Base-by-base conservation (phyloP, 2,329 filamentous ascomycete species). In the Nakataea oryzae region DNA sequence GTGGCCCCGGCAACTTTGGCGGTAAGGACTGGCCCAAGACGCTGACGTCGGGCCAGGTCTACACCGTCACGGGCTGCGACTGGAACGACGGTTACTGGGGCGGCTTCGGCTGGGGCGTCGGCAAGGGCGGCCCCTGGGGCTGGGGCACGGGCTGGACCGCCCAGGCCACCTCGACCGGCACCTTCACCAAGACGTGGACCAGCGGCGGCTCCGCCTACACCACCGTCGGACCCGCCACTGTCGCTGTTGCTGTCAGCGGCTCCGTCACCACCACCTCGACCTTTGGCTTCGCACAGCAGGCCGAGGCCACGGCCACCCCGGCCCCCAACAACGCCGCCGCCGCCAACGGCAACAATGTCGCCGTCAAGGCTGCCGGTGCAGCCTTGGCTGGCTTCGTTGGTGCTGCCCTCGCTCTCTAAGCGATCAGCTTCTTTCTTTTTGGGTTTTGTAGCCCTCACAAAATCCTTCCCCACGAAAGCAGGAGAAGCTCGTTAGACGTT, bases 1-100 rank as follows among this genome's bases (percentile, higher is more conserved):
- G 66, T 13, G 63, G 64, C 13, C 60, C 60, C 21, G 62, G 61
- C 7, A 64, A 62, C 17, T 60, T 62, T 12, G 50, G 26, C 41
- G 47, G 50, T 17, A 34, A n/a, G 21, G 29, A 34, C 24, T 59
- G 63, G 24, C 65, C 65, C 28, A 57, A 60, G 61, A 70, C 71
- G 7, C 66, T 66, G 57, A 75, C 74, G 58, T 77, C 73, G 71
- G 68, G 72, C 2, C 74, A 73, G 57, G 71, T 70, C 24, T 75
- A 74, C 63, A 78, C 76, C 28, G 73, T 78, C 3, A 78, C 75
- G 1, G 75, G 75, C 1, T 78, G 76, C 64, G 70, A 73, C 30
- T 78, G 74, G 70, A 69, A 70, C 64, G 75, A 60, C 41, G 59
- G 74, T 64, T 69, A 73, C 30, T 76, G 74, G 69, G 68, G 70